Evolutionary conservation across 495 filamentous ascomycete genomes (phyloP), one percentile per base, ranked within the genome.

Genomic region (Glarea lozoyensis): DNA sequence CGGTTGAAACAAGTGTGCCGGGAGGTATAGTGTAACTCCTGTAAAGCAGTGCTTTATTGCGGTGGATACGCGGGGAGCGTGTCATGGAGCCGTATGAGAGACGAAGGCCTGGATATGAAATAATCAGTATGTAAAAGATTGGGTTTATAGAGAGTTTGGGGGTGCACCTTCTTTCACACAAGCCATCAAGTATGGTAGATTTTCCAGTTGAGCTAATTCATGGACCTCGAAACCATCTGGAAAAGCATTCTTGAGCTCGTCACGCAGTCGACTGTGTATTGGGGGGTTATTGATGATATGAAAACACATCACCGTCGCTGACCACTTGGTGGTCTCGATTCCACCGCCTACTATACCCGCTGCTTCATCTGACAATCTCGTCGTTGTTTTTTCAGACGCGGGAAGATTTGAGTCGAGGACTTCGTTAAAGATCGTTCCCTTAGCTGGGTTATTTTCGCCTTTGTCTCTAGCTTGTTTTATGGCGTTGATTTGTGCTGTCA

Each of bases 121-220:
- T 29, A n/a, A 7, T 29, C 7, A 29, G 7, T 29, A 29, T 29
- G 7, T 29, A n/a, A n/a, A n/a, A n/a, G n/a, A n/a, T 7, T 29
- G 25, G 25, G 7, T 29, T 29, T 29, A 7, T n/a, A 7, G 7
- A 29, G 25, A 29, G 25, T n/a, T 29, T 29, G 7, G 25, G 25
- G n/a, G 25, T n/a, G 7, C 45, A 3, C 59, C 60, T 42, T 71
- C 67, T 36, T 64, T 53, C n/a, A 70, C 57, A 10, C 69, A 57
- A 0, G 60, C 68, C 22, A 49, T 59, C 12, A 71, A 46, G 43
- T 73, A 76, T 2, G 72, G 68, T 0, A 70, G 63, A 42, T 66
- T 52, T 33, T 66, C 57, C 4, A 68, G 46, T 5, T 53, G 17
- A 9, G 25, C 27, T 4, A 35, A 24, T 13, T 35, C 11, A 13